Conservation (phyloP, 2,329 filamentous ascomycete species). For the Pseudocercospora ulei region DNA sequence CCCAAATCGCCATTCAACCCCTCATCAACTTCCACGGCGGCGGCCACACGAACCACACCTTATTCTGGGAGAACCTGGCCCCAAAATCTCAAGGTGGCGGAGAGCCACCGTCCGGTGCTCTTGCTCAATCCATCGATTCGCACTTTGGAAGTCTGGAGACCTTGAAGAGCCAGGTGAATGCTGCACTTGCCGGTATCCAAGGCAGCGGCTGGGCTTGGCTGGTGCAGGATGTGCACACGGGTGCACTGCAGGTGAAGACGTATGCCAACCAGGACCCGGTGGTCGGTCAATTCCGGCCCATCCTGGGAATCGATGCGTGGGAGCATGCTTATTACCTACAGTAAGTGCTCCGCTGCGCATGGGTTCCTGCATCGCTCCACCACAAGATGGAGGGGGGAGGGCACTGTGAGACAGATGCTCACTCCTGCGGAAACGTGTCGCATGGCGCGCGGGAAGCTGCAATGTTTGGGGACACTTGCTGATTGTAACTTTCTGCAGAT, state of each 20-base stretch:
- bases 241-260: constrained; percentile 61
- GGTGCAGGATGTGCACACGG: constrained; percentile 55
- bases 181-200: constrained; percentile 55
- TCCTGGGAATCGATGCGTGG: constrained; percentile 89
- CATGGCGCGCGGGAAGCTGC: too few relatives aligned
- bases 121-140: constrained; percentile 50
- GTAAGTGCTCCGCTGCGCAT: constrained; percentile 20
- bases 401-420: too few relatives aligned
- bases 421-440: too few relatives aligned
- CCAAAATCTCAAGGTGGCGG: constrained; percentile 59
- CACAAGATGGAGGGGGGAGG: too few relatives aligned
- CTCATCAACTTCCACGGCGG: constrained; percentile 58
- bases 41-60: constrained; percentile 57
- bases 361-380: background rate
- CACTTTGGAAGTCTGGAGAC: constrained; percentile 51
- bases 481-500: constrained; percentile 34
- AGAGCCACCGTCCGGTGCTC: constrained; percentile 50
- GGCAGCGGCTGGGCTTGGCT: constrained; percentile 71
- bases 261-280: constrained; percentile 86
- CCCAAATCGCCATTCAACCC: constrained; percentile 48
- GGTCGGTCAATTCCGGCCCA: constrained; percentile 67
- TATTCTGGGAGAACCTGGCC: constrained; percentile 62
- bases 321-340: constrained; percentile 94
- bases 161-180: constrained; percentile 55
- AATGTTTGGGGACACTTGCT: too few relatives aligned